A percentile compares a stretch with the other conserved stretches of the same genome.
Conservation (phyloP, 2,329 filamentous ascomycete species). For the Xylariales sp. region DNA sequence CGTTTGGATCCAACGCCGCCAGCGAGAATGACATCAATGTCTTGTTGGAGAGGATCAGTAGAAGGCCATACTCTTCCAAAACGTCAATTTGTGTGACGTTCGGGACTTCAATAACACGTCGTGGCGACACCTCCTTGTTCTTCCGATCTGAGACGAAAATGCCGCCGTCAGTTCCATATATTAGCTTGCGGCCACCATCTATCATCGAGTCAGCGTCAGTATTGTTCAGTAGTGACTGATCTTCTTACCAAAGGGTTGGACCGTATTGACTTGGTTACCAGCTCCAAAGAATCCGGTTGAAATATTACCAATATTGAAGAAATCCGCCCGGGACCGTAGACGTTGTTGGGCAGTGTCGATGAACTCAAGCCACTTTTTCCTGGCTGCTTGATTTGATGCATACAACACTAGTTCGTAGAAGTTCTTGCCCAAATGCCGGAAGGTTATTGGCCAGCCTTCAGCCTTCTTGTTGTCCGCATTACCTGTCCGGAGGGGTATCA, state of each 20-base stretch:
- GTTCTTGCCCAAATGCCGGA: constrained; percentile 90
- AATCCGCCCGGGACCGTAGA: constrained; percentile 80
- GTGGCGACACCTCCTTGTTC: constrained; percentile 75
- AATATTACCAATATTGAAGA: constrained; percentile 71
- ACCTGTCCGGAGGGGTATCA: constrained; percentile 55
- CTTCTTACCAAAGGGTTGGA: constrained; percentile 77
- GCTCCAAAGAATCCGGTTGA: constrained; percentile 57
- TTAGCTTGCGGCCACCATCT: constrained; percentile 92
- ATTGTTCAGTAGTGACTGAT: neutral
- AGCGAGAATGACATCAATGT: constrained; percentile 85
- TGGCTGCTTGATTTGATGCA: constrained; percentile 76
- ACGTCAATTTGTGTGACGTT: constrained; percentile 94
- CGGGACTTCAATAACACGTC: constrained; percentile 77
- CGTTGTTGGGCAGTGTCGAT: constrained; percentile 89
- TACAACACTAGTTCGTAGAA: constrained; percentile 91
- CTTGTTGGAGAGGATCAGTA: constrained; percentile 90
- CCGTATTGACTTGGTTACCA: constrained; percentile 85
- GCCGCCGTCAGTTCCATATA: constrained; percentile 90
- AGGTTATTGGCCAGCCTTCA: constrained; percentile 91
- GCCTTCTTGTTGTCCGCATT: constrained; percentile 52
- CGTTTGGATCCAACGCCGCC: constrained; percentile 78
- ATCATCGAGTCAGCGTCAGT: constrained; percentile 15
- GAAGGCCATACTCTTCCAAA: constrained; percentile 87
- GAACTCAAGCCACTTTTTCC: constrained; percentile 95
- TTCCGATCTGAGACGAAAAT: constrained; percentile 90